Base-by-base conservation (phyloP, 2,329 filamentous ascomycete genomes). In the Cercospora zeae-maydis region DNA sequence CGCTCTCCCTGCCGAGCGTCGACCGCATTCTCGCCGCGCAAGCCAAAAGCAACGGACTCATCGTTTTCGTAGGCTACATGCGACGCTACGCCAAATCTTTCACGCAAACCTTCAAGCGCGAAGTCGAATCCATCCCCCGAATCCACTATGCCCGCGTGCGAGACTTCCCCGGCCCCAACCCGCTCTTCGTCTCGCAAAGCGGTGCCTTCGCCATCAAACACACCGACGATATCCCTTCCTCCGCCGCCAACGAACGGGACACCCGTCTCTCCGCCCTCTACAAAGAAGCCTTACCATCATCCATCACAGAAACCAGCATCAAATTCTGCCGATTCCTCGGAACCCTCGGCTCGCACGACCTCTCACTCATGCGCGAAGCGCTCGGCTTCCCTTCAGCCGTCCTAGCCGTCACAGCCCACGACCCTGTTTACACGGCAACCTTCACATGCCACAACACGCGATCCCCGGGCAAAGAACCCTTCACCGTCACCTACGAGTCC, bases 51-150 rank as follows among this genome's bases (percentile, higher is more conserved):
- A 71, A 74, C 1, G 80, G 78, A 0, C 76, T 75, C 4, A 77
- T 72, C 31, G 78, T 86, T 1, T 84, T 88, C 69, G 83, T 88
- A 0, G 85, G 84, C 1, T 86, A 84, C 60, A 86, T 86, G 78
- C 77, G 86, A 19, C 79, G 86, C n/a, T 86, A 87, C 68, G 85
- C 86, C 0, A 74, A 81, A 0, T 78, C 80, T 0, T 87, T 87
- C 65, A 73, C 78, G 0, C 78, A 83, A 24, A 80, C 82, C 0
- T 79, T 87, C 42, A 76, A 80, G 63, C 72, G 76, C 7, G 85
- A 88, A 65, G 75, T 88, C 0, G 80, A 76, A 0, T 74, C 72
- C 0, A 79, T 87, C 33, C 79, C 78, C 0, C 77, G 80, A 53
- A 83, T 88, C 11, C 73, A 79, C 19, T 88, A 88, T 67, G 85